Conservation (phyloP, 2,329 filamentous ascomycete species). For the Thelonectria rubi region DNA sequence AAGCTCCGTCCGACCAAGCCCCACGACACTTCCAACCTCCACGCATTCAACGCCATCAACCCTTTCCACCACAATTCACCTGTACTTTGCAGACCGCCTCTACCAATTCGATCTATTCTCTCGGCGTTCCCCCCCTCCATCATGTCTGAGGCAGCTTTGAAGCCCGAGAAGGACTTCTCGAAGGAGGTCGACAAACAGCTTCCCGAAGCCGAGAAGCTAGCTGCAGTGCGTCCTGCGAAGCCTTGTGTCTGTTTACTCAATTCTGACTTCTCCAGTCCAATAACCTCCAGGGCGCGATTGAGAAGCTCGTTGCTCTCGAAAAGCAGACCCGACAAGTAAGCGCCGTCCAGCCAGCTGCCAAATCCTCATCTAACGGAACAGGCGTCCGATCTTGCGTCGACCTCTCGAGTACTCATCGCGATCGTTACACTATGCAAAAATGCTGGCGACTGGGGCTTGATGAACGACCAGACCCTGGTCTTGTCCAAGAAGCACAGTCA, state of each 20-base stretch:
- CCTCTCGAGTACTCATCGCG: slow-evolving; percentile 84
- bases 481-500: slow-evolving; percentile 99
- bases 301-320: slow-evolving; percentile 91
- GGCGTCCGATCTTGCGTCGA: slow-evolving; percentile 96
- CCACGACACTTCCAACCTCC: slow-evolving; percentile 32
- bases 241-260: neutral
- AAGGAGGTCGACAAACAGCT: slow-evolving; percentile 95
- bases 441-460: slow-evolving; percentile 88
- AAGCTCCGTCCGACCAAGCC: slow-evolving; percentile 42
- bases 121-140: slow-evolving; percentile 29
- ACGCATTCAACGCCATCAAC: slow-evolving; percentile 33
- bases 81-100: neutral
- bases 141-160: slow-evolving; percentile 86
- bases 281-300: slow-evolving; percentile 86
- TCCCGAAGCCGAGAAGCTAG: slow-evolving; percentile 88
- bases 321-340: slow-evolving; percentile 96
- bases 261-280: slow-evolving; percentile 56
- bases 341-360: slow-evolving; percentile 25
- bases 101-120: slow-evolving; percentile 19
- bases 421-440: slow-evolving; percentile 97
- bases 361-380: slow-evolving; percentile 49
- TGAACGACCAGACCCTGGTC: slow-evolving; percentile 96
- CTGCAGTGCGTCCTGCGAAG: slow-evolving; percentile 71
- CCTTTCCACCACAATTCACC: slow-evolving; percentile 12
- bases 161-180: slow-evolving; percentile 98